Percentiles rank a stretch among this genome's conserved stretches.
These are phyloP conservation scores for Saposhnikovia divaricata DNA, from an alignment of 129 eudicot species.

Conservation along the genomic window DNA sequence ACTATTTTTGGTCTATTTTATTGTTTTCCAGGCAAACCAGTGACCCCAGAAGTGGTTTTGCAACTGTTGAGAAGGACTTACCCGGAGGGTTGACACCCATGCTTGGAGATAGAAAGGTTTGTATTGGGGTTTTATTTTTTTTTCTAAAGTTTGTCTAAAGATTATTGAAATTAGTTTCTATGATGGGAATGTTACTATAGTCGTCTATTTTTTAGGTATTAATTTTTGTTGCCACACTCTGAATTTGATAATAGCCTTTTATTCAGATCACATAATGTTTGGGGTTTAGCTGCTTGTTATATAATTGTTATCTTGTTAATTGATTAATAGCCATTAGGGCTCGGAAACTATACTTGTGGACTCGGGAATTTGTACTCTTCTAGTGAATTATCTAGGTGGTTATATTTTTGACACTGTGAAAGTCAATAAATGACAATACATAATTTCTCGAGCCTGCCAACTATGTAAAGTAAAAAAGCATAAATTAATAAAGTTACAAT, in stretches of 20 bases:
- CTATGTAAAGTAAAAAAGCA: neutral
- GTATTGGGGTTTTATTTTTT: neutral
- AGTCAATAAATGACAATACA: neutral
- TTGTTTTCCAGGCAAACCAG: constrained; percentile 68
- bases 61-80: constrained; percentile 80
- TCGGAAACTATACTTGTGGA: neutral
- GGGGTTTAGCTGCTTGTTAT: neutral
- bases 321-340: neutral
- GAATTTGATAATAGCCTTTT: neutral
- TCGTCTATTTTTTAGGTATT: neutral
- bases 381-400: neutral
- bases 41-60: constrained; percentile 94
- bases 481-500: neutral
- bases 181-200: neutral
- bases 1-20: neutral
- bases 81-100: constrained; percentile 95
- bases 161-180: neutral
- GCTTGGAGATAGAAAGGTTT: constrained; percentile 94
- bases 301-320: neutral
- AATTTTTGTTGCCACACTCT: neutral
- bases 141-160: neutral
- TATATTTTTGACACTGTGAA: neutral
- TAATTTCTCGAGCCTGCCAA: neutral
- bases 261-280: neutral
- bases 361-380: neutral